Conservation (phyloP, 192 early-diverging fungal species). For the Backusella australiensis region DNA sequence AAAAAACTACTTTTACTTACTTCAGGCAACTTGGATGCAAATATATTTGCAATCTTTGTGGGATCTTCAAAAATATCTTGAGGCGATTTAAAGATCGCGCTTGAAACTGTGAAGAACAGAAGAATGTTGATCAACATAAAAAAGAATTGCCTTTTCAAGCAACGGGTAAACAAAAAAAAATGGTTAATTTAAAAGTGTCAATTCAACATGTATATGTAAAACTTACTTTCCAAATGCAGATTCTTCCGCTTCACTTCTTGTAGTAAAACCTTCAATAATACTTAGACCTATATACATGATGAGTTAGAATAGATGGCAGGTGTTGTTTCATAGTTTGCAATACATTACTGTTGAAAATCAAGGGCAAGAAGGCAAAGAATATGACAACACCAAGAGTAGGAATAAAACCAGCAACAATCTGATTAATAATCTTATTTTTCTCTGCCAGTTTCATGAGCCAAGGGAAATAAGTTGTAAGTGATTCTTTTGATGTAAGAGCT, state of each 20-base stretch:
- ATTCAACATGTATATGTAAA: no score
- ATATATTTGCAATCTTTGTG: conserved; percentile 53
- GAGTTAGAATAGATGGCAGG: neutral
- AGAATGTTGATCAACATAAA: conserved; percentile 77
- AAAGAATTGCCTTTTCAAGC: conserved; percentile 62
- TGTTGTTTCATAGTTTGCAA: neutral
- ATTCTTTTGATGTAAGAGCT: conserved; percentile 61
- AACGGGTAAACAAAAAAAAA: neutral
- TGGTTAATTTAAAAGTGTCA: neutral
- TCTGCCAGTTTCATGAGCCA: conserved; percentile 50
- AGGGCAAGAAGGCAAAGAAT: conserved; percentile 69
- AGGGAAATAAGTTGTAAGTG: conserved; percentile 59
- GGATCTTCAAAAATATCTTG: conserved; percentile 64
- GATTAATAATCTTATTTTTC: conserved; percentile 50
- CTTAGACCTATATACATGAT: conserved; percentile 27
- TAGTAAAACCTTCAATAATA: conserved; percentile 43
- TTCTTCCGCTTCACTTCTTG: conserved; percentile 43
- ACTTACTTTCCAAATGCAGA: conserved; percentile 39
- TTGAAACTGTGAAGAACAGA: conserved; percentile 71
- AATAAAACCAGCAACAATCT: conserved; percentile 64
- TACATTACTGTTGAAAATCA: conserved; percentile 58
- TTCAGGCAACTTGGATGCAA: conserved; percentile 66
- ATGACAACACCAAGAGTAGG: conserved; percentile 69
- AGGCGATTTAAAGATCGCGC: conserved; percentile 62
- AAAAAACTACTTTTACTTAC: conserved; percentile 25